Percentiles rank a stretch among this genome's conserved stretches.
phyloP scores from a whole-genome alignment of 2,329 filamentous ascomycete genomes.

The Calonectria crousiana region DNA sequence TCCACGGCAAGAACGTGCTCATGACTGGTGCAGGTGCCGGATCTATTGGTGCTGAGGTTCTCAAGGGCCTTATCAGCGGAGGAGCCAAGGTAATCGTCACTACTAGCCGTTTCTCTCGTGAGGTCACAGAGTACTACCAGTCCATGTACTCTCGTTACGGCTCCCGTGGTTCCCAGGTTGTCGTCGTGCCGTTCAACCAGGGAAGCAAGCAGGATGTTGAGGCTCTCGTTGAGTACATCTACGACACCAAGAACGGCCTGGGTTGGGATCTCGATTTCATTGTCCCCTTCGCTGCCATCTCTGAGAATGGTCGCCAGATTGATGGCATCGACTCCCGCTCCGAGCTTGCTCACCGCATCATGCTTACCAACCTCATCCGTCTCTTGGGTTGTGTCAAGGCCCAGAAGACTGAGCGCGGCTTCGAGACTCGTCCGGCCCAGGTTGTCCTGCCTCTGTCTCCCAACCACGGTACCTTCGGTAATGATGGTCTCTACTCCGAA shows the following conservation, averaged over 20 bases:
- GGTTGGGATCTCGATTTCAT: constrained; percentile 99
- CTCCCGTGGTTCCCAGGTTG: constrained; percentile 92
- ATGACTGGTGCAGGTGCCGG: constrained; percentile 99
- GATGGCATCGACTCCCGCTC: constrained; percentile 97
- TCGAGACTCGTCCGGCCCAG: constrained; percentile 95
- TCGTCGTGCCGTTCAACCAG: constrained; percentile 99
- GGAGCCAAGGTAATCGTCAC: constrained; percentile 97
- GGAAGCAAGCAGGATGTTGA: constrained; percentile 98
- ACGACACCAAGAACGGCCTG: constrained; percentile 94
- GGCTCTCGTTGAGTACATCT: constrained; percentile 94
- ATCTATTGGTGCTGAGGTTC: constrained; percentile 96
- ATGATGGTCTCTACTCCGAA: constrained; percentile 97
- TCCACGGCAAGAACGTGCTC: constrained; percentile 93
- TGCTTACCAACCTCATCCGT: constrained; percentile 96
- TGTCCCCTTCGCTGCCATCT: constrained; percentile 96
- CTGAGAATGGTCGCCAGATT: constrained; percentile 97
- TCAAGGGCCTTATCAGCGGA: constrained; percentile 95
- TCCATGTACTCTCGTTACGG: constrained; percentile 97
- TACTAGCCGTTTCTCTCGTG: constrained; percentile 94
- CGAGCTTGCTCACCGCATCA: constrained; percentile 97
- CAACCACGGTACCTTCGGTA: constrained; percentile 98
- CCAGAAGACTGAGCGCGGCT: constrained; percentile 88
- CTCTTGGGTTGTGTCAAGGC: constrained; percentile 91
- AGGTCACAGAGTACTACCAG: constrained; percentile 99
- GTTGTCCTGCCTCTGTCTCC: constrained; percentile 96